Base-by-base conservation (phyloP, 768 basidiomycete species). In the Mycena vulgaris region DNA sequence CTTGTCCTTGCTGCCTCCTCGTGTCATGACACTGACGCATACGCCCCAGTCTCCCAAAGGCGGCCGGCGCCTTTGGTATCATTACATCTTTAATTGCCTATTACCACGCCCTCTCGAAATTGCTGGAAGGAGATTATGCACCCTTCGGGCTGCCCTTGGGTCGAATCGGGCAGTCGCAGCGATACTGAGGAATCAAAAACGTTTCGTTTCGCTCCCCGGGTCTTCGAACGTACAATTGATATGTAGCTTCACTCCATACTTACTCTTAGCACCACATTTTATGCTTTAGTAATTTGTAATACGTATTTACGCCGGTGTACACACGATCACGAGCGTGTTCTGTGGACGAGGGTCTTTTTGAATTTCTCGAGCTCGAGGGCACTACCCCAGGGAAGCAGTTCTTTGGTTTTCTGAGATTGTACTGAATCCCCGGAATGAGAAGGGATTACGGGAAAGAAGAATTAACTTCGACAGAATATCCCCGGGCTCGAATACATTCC, bases 11-110 rank as follows among this genome's bases (percentile, higher is more conserved):
- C 27, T 25, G 23, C 23, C 27, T 55, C 51, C 28, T 55, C 42
- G 17, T 9, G 37, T 64, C 49, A 42, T 53, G 49, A 66, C 45
- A 19, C 45, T 62, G 35, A 62, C 48, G 31, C 48, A 51, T 62
- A 35, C 60, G 47, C 35, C 23, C 17, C 39, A 67, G 66, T 30
- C 57, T 67, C 55, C 33, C 66, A 16, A 67, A 67, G 17, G 66
- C 66, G 28, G 66, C 56, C 48, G 66, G 66, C 66, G 66, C 66
- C 11, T 67, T 67, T 33, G 66, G 66, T 51, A 57, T 67, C 66
- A 42, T 67, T 58, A 67, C 66, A 23, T 67, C 66, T 49, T 53
- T 67, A 30, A 60, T 67, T 58, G 66, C 66, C 27, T 67, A 59
- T 27, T 67, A 67, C 49, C 66, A 67, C 56, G 66, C 47, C 37